phyloP scores from a whole-genome alignment of 768 basidiomycete species.

The Leucogyrophana mollusca region DNA sequence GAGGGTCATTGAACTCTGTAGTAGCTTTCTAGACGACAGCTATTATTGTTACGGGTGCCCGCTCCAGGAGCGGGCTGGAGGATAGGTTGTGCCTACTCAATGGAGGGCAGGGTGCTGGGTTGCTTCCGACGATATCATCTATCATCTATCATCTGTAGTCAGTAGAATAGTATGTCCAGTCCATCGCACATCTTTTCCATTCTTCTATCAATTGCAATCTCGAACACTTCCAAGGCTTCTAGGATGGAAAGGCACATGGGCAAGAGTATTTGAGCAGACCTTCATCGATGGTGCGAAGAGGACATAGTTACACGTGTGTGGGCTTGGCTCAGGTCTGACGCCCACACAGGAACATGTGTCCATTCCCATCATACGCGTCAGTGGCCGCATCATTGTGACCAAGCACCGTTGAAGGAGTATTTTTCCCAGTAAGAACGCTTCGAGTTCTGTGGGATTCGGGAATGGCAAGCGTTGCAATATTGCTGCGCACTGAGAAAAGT shows the following conservation, averaged over 20 bases:
- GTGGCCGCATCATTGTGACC: no score
- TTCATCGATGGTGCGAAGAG: background rate
- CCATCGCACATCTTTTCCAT: conserved; percentile 19
- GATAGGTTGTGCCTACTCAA: conserved; percentile 17
- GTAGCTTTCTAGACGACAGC: conserved; percentile 21
- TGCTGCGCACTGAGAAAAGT: no score
- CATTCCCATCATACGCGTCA: no score
- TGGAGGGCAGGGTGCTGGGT: conserved; percentile 21
- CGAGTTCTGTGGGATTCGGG: no score
- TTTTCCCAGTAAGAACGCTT: no score
- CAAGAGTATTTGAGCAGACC: no score
- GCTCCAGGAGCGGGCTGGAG: conserved; percentile 32
- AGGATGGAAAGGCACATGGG: background rate
- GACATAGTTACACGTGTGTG: conserved; percentile 3
- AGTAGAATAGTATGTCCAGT: conserved; percentile 16
- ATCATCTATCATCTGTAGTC: conserved; percentile 18
- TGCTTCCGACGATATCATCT: conserved; percentile 25
- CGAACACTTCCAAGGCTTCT: no score
- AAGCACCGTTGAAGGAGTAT: no score
- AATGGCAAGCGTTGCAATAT: no score
- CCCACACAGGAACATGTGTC: no score
- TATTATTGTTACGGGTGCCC: conserved; percentile 25
- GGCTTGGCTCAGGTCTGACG: no score
- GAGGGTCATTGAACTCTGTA: conserved; percentile 9
- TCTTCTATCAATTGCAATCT: conserved; percentile 17